Evolutionary conservation across 257 asterid species (phyloP).

Genomic region (Knoxia roxburghii): DNA sequence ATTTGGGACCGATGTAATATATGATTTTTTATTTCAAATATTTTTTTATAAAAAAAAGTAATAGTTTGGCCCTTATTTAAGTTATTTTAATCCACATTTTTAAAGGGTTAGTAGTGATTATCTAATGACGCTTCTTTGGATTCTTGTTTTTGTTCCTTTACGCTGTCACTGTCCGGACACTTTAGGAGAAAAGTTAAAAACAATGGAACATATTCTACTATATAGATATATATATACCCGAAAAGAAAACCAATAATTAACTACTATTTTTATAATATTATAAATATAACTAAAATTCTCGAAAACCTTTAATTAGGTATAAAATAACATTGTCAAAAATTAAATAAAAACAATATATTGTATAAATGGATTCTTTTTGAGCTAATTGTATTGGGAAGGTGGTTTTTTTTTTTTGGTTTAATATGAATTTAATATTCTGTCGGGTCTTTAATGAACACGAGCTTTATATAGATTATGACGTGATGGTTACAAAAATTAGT

Average conservation of each 20-base stretch:
- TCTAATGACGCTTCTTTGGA: neutral
- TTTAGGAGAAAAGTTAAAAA: constrained; percentile 23
- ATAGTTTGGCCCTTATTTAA: neutral
- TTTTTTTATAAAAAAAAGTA: too few relatives aligned
- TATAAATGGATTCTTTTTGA: too few relatives aligned
- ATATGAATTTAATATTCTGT: neutral
- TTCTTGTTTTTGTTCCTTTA: constrained; percentile 9
- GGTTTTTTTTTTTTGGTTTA: too few relatives aligned
- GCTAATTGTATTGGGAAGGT: neutral
- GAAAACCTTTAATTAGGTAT: too few relatives aligned
- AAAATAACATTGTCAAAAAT: too few relatives aligned
- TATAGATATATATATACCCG: neutral
- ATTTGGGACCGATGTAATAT: too few relatives aligned
- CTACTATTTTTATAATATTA: too few relatives aligned
- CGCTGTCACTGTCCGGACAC: constrained; percentile 24
- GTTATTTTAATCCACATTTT: neutral
- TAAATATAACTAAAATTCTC: too few relatives aligned
- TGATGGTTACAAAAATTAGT: neutral
- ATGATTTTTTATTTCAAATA: too few relatives aligned
- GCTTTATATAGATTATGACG: neutral
- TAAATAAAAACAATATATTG: too few relatives aligned
- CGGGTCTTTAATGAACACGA: neutral
- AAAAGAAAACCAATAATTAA: too few relatives aligned
- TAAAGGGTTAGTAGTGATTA: neutral
- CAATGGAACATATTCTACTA: constrained; percentile 14